Conservation (phyloP, 169 alveolate species). For the Theileria luwenshuni region DNA sequence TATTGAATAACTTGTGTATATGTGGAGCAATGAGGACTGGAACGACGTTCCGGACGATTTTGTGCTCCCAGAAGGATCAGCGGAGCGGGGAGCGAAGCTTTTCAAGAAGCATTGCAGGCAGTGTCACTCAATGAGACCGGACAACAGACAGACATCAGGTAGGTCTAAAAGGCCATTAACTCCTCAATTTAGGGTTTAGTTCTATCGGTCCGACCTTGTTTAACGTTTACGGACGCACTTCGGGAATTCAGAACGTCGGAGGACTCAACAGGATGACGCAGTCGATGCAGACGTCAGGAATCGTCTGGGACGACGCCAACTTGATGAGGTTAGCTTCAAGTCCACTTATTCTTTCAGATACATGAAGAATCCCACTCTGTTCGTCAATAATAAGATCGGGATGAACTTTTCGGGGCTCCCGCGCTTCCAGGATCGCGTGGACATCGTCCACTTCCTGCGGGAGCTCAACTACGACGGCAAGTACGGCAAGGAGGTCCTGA, state of each 20-base stretch:
- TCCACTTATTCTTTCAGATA: conserved; percentile 47
- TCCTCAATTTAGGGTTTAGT: conserved; percentile 65
- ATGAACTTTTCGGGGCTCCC: conserved; percentile 80
- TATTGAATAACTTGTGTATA: conserved; percentile 15
- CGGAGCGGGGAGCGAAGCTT: conserved; percentile 77
- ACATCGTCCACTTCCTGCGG: conserved; percentile 76
- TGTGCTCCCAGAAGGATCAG: conserved; percentile 79
- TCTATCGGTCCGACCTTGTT: conserved; percentile 82
- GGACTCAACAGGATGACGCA: conserved; percentile 71
- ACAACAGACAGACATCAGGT: conserved; percentile 75
- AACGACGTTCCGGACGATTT: conserved; percentile 73
- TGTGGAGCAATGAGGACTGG: conserved; percentile 44
- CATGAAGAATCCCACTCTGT: conserved; percentile 79
- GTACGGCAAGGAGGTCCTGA: conserved; percentile 65
- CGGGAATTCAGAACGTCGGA: conserved; percentile 69
- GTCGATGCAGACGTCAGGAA: conserved; percentile 75
- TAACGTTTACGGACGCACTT: conserved; percentile 80
- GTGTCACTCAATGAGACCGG: conserved; percentile 84
- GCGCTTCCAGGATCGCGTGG: conserved; percentile 81
- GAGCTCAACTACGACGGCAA: conserved; percentile 77
- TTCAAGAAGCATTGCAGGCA: conserved; percentile 85
- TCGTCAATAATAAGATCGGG: conserved; percentile 71
- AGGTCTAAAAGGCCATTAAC: neutral
- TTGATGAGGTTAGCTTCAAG: conserved; percentile 64
- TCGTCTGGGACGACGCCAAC: conserved; percentile 83